Conservation (phyloP, 2,329 filamentous ascomycete genomes). For the Plectosphaerella cucumerina region DNA sequence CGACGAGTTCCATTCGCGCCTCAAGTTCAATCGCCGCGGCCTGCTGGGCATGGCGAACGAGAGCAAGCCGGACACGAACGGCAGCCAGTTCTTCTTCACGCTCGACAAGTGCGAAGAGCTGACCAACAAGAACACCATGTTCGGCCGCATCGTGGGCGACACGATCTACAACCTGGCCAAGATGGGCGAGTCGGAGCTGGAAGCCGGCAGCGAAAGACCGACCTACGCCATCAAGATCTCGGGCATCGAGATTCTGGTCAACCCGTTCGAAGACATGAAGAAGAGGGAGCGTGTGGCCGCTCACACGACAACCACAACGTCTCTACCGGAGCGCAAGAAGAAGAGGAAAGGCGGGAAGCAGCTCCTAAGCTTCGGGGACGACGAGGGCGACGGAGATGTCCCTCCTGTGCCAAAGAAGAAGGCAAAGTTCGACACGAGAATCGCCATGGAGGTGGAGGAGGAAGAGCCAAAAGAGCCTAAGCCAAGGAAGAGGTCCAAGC, state of each 20-base stretch:
- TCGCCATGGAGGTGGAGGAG: slow-evolving; percentile 58
- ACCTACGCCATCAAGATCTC: slow-evolving; percentile 81
- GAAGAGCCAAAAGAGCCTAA: slow-evolving; percentile 28
- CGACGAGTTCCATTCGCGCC: slow-evolving; percentile 86
- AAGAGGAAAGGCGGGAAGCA: slow-evolving; percentile 75
- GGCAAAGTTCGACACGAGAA: slow-evolving; percentile 72
- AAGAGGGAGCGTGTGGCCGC: slow-evolving; percentile 58
- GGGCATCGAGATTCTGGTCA: slow-evolving; percentile 69
- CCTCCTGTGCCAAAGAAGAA: slow-evolving; percentile 62
- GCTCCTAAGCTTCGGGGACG: slow-evolving; percentile 72
- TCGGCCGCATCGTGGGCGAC: slow-evolving; percentile 86
- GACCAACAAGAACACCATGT: slow-evolving; percentile 86
- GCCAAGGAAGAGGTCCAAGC: slow-evolving; percentile 19
- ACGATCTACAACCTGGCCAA: slow-evolving; percentile 95
- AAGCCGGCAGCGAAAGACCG: slow-evolving; percentile 74
- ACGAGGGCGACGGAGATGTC: slow-evolving; percentile 55
- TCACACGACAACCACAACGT: slow-evolving; percentile 37
- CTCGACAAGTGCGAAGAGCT: slow-evolving; percentile 80
- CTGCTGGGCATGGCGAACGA: slow-evolving; percentile 96
- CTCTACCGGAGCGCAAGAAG: slow-evolving; percentile 49
- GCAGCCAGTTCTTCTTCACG: slow-evolving; percentile 96
- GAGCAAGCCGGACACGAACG: slow-evolving; percentile 72
- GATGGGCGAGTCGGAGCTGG: slow-evolving; percentile 83
- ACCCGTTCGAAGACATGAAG: slow-evolving; percentile 79
- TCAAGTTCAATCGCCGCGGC: slow-evolving; percentile 90